Evolutionary conservation across 2,329 filamentous ascomycete genomes (phyloP).

Genomic region (Fusarium anguioides): DNA sequence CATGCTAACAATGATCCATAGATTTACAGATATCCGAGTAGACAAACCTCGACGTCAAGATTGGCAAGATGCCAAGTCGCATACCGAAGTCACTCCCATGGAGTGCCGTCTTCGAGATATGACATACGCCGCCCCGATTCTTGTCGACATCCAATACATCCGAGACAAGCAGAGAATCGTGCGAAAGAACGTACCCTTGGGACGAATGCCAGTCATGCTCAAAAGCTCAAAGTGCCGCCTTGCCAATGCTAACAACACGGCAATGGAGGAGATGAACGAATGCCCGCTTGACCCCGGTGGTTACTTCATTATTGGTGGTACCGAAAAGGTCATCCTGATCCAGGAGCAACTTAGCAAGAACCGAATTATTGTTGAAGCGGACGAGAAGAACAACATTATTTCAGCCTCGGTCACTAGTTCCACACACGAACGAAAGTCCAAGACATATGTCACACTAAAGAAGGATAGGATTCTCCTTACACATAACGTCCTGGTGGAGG

Average conservation of each 20-base stretch:
- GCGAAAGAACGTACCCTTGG: constrained; percentile 82
- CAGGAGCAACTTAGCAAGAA: constrained; percentile 99
- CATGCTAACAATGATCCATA: constrained; percentile 43
- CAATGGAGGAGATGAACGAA: constrained; percentile 94
- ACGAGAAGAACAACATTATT: constrained; percentile 91
- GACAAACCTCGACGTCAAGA: constrained; percentile 83
- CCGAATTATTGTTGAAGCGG: constrained; percentile 94
- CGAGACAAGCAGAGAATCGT: constrained; percentile 81
- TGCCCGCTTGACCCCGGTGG: constrained; percentile 96
- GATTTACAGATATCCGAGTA: constrained; percentile 88
- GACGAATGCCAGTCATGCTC: constrained; percentile 95
- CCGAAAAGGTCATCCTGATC: constrained; percentile 98
- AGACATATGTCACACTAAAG: constrained; percentile 94
- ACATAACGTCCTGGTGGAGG: constrained; percentile 93
- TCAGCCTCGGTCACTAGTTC: constrained; percentile 97
- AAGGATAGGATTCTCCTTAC: constrained; percentile 90
- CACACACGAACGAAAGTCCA: constrained; percentile 96
- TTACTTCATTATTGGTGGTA: constrained; percentile 97
- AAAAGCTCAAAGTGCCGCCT: constrained; percentile 94
- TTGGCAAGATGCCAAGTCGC: constrained; percentile 75
- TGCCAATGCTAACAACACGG: constrained; percentile 81
- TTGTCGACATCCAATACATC: constrained; percentile 91
- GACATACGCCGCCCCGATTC: constrained; percentile 96
- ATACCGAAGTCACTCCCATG: constrained; percentile 87
- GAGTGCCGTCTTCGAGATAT: constrained; percentile 96